phyloP scores from a whole-genome alignment of 2,329 filamentous ascomycete species.

The Pezicula radicicola region DNA sequence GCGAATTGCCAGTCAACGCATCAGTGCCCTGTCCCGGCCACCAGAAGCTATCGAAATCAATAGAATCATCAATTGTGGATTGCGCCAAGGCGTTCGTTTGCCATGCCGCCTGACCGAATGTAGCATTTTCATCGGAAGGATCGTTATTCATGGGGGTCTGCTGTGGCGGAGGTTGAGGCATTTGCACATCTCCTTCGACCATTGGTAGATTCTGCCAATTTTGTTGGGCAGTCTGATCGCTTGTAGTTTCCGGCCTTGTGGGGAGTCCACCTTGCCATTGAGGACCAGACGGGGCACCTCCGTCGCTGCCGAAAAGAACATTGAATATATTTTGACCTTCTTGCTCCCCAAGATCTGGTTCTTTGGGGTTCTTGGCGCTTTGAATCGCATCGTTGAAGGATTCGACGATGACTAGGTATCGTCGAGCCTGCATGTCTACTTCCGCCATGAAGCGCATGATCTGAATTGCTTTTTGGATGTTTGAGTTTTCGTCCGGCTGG shows the following conservation, averaged over 20 bases:
- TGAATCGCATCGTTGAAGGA: slow-evolving; percentile 1
- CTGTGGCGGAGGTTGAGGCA: too few relatives aligned
- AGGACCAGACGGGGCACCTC: too few relatives aligned
- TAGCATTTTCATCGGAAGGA: too few relatives aligned
- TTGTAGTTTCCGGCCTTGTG: too few relatives aligned
- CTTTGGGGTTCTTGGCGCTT: background rate
- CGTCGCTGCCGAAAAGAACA: slow-evolving; percentile 3
- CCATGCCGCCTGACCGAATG: too few relatives aligned
- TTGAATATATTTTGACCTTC: slow-evolving; percentile 5
- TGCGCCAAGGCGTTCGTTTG: background rate
- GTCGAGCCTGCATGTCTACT: slow-evolving; percentile 43
- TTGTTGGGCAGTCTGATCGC: background rate
- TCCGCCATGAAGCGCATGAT: slow-evolving; percentile 45
- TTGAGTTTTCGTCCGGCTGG: slow-evolving; percentile 36
- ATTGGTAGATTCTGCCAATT: background rate
- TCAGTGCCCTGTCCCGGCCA: background rate
- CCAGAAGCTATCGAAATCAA: slow-evolving; percentile 7
- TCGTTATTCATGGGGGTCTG: too few relatives aligned
- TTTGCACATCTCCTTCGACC: background rate
- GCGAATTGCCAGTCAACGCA: background rate
- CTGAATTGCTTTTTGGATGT: slow-evolving; percentile 37
- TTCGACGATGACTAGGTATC: slow-evolving; percentile 3
- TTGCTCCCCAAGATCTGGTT: background rate
- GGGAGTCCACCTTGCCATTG: background rate
- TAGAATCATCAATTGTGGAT: background rate